Percentiles rank a stretch among this genome's conserved stretches.
phyloP scores from a whole-genome alignment of 2,329 filamentous ascomycete species.

The Claviceps sorghi region DNA sequence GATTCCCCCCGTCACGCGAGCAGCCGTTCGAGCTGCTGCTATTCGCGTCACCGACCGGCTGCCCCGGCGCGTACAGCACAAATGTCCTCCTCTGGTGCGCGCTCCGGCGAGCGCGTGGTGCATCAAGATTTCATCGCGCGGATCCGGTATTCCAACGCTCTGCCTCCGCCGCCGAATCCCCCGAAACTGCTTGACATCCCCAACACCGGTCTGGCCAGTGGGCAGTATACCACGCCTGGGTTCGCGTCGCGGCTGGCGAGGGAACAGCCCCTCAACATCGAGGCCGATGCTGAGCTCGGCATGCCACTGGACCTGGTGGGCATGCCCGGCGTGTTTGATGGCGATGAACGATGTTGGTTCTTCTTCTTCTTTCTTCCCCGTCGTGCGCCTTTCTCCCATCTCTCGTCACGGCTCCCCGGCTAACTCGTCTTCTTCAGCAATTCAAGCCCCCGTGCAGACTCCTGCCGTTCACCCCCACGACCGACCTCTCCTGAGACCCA shows the following conservation, averaged over 20 bases:
- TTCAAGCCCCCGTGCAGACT: constrained; percentile 60
- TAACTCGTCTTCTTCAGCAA: constrained; percentile 38
- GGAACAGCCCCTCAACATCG: constrained; percentile 89
- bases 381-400: neutral
- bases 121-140: constrained; percentile 97
- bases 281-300: constrained; percentile 91
- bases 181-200: constrained; percentile 96
- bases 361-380: neutral
- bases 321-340: constrained; percentile 87
- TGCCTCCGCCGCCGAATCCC: constrained; percentile 84
- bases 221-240: constrained; percentile 77
- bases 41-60: neutral
- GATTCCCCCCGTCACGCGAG: too few relatives aligned
- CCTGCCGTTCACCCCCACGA: constrained; percentile 71
- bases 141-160: constrained; percentile 87
- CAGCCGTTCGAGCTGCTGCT: neutral
- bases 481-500: constrained; percentile 65
- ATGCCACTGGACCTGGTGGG: constrained; percentile 95
- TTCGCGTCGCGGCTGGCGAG: constrained; percentile 81
- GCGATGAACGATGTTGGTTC: constrained; percentile 72
- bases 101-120: constrained; percentile 42
- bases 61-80: neutral
- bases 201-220: constrained; percentile 73
- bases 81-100: constrained; percentile 22
- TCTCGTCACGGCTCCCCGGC: neutral